phyloP scores from a whole-genome alignment of 2,329 filamentous ascomycete genomes.

The Colletotrichum cereale region DNA sequence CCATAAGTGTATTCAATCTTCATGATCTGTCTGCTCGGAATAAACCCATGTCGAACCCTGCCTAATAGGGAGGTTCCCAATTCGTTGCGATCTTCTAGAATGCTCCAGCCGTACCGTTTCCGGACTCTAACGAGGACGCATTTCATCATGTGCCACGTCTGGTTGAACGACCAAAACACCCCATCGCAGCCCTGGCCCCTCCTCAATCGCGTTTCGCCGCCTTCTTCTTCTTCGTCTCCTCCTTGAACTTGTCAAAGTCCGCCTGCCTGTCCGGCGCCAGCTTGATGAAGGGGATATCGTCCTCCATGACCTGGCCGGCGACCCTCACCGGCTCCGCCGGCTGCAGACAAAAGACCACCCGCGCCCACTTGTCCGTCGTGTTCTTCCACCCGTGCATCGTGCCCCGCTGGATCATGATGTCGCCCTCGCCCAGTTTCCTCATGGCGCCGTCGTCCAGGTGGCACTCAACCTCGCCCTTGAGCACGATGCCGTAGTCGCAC shows the following conservation, averaged over 20 bases:
- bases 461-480: slow-evolving; percentile 60
- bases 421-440: slow-evolving; percentile 54
- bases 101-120: not conserved
- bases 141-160: not conserved
- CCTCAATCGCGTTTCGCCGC: slow-evolving; percentile 1
- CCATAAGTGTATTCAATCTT: not conserved
- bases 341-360: slow-evolving; percentile 45
- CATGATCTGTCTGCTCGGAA: not conserved
- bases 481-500: slow-evolving; percentile 60
- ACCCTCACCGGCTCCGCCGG: slow-evolving; percentile 52
- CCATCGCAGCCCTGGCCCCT: no score
- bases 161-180: no score
- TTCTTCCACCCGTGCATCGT: slow-evolving; percentile 54
- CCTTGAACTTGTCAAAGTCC: slow-evolving; percentile 34
- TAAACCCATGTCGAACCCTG: not conserved
- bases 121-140: not conserved
- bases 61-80: not conserved
- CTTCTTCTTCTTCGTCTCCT: slow-evolving; percentile 28
- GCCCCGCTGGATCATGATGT: slow-evolving; percentile 60
- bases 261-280: slow-evolving; percentile 34
- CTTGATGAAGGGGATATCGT: slow-evolving; percentile 35
- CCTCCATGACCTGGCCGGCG: slow-evolving; percentile 33
- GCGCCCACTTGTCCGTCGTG: slow-evolving; percentile 36
- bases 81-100: not conserved
- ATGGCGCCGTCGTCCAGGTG: slow-evolving; percentile 58